phyloP scores from a whole-genome alignment of 2,329 filamentous ascomycete genomes.

The Verticillium longisporum region DNA sequence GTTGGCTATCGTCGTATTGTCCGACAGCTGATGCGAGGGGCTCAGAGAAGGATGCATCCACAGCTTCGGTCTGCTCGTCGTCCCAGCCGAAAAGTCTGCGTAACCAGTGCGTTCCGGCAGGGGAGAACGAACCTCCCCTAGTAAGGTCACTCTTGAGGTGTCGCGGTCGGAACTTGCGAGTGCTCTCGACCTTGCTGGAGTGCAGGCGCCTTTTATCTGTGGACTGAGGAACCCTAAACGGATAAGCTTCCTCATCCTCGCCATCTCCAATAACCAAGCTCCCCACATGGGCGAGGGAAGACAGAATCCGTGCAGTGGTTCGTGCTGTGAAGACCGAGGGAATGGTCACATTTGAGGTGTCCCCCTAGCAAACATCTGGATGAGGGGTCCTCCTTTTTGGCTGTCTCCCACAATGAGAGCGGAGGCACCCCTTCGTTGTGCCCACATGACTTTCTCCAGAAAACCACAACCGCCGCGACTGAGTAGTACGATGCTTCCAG shows the following conservation, averaged over 20 bases:
- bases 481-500: slow-evolving; percentile 85
- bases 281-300: slow-evolving; percentile 72
- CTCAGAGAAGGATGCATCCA: background rate
- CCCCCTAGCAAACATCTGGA: slow-evolving; percentile 97
- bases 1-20: background rate
- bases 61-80: background rate
- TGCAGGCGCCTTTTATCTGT: slow-evolving; percentile 26
- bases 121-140: background rate
- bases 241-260: slow-evolving; percentile 50
- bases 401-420: slow-evolving; percentile 94
- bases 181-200: background rate
- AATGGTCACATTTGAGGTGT: slow-evolving; percentile 91
- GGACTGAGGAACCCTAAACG: slow-evolving; percentile 46
- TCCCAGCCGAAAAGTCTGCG: background rate
- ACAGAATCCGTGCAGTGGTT: slow-evolving; percentile 88
- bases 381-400: slow-evolving; percentile 76
- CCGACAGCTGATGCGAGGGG: background rate
- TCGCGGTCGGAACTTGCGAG: background rate
- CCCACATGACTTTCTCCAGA: slow-evolving; percentile 95
- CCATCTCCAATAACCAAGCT: slow-evolving; percentile 45
- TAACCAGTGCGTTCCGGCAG: background rate
- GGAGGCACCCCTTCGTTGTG: slow-evolving; percentile 79
- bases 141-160: background rate
- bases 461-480: slow-evolving; percentile 94
- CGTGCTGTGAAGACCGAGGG: slow-evolving; percentile 92